A percentile compares a stretch with the other conserved stretches of the same genome.
Evolutionary conservation across 1,139 yeast species (phyloP).

Genomic region (Pichia sp.): DNA sequence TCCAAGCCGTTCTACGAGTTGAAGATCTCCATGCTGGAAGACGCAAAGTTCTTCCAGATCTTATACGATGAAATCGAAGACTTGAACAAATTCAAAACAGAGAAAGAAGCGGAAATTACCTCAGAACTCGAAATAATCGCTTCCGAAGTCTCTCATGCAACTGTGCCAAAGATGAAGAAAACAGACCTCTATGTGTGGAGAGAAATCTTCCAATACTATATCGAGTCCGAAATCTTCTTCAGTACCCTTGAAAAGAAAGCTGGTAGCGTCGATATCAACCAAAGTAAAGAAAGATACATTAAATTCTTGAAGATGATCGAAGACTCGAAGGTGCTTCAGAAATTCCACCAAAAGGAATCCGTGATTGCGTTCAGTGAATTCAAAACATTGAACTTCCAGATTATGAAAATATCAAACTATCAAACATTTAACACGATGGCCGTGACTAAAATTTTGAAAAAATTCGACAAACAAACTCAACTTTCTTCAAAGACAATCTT

Average conservation of each 20-base stretch:
- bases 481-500: constrained; percentile 48
- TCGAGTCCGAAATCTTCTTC: constrained; percentile 67
- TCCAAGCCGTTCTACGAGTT: constrained; percentile 24
- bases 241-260: constrained; percentile 50
- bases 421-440: constrained; percentile 65
- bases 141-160: constrained; percentile 37
- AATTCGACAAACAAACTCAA: constrained; percentile 71
- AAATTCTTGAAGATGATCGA: constrained; percentile 46
- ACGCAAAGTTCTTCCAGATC: constrained; percentile 55
- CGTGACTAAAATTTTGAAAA: constrained; percentile 63
- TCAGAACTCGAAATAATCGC: constrained; percentile 45
- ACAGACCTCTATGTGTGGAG: constrained; percentile 72
- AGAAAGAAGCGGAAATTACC: constrained; percentile 46
- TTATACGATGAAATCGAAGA: constrained; percentile 54
- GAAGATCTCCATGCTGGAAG: constrained; percentile 37
- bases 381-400: constrained; percentile 49
- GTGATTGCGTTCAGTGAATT: constrained; percentile 49
- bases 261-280: constrained; percentile 38
- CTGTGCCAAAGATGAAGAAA: constrained; percentile 42
- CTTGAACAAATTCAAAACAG: constrained; percentile 44
- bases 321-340: constrained; percentile 35
- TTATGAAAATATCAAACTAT: constrained; percentile 58
- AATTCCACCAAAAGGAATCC: constrained; percentile 51
- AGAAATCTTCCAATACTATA: constrained; percentile 59
- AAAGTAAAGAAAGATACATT: constrained; percentile 36